Conservation (phyloP, 192 early-diverging fungal species). For the Backusella mclennaniae region DNA sequence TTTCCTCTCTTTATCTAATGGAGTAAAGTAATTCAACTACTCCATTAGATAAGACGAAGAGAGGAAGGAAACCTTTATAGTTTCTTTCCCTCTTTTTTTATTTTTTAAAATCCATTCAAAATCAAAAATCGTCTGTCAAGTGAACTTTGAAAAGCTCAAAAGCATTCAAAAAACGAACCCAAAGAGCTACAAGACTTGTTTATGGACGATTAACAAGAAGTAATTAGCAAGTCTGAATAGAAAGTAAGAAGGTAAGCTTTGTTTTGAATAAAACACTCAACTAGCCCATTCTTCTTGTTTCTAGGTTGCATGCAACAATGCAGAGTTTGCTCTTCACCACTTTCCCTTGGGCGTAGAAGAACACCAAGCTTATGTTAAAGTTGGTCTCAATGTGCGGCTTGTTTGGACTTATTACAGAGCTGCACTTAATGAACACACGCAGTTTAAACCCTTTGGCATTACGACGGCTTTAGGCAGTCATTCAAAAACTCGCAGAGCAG, state of each 20-base stretch:
- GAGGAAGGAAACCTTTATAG: too few species aligned
- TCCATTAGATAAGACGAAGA: too few species aligned
- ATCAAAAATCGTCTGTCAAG: neutral
- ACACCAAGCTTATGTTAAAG: slow-evolving; percentile 38
- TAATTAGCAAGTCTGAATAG: slow-evolving; percentile 53
- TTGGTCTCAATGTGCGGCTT: slow-evolving; percentile 56
- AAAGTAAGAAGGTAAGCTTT: slow-evolving; percentile 32
- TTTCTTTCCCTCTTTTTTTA: too few species aligned
- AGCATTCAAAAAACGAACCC: slow-evolving; percentile 66
- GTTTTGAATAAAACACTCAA: neutral
- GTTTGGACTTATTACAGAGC: slow-evolving; percentile 65
- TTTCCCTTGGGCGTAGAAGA: slow-evolving; percentile 45
- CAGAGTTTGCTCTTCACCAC: slow-evolving; percentile 51
- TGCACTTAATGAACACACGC: slow-evolving; percentile 46
- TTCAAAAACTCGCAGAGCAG: slow-evolving; percentile 36
- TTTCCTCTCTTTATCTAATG: too few species aligned
- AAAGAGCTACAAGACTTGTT: slow-evolving; percentile 62
- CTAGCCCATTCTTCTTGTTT: neutral
- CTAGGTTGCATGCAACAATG: slow-evolving; percentile 40
- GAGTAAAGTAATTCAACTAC: too few species aligned
- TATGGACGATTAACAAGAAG: slow-evolving; percentile 60
- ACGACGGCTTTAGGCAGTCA: slow-evolving; percentile 37
- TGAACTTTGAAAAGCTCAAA: slow-evolving; percentile 48
- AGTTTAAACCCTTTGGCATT: slow-evolving; percentile 54
- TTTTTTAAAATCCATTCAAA: neutral